A percentile compares a stretch with the other conserved stretches of the same genome.
These are phyloP conservation scores for Pichia eremophila DNA, from an alignment of 805 yeast genomes.

Conservation along the genomic window DNA sequence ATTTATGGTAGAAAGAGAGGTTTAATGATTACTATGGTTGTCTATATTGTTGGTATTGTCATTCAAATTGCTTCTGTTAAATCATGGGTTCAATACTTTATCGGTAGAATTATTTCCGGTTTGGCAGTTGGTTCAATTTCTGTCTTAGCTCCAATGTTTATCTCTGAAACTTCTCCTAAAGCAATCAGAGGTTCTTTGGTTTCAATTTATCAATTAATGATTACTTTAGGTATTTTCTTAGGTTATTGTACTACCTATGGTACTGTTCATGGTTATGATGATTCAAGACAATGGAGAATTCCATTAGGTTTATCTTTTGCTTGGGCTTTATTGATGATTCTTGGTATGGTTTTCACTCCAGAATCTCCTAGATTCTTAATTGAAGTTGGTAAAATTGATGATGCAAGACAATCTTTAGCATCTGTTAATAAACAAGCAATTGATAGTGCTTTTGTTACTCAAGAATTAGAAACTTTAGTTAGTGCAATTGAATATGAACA, in stretches of 20 bases:
- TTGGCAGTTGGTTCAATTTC: conserved; percentile 47
- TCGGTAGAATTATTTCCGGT: conserved; percentile 54
- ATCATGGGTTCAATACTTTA: conserved; percentile 54
- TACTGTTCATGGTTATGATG: conserved; percentile 39
- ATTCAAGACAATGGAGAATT: conserved; percentile 57
- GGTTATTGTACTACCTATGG: conserved; percentile 64
- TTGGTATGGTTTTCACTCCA: conserved; percentile 51
- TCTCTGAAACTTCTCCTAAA: conserved; percentile 64
- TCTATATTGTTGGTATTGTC: conserved; percentile 52
- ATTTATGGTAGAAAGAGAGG: conserved; percentile 51
- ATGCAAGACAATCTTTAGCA: conserved; percentile 47
- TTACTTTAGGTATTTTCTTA: conserved; percentile 60
- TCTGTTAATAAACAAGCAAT: conserved; percentile 45
- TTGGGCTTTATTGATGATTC: conserved; percentile 42
- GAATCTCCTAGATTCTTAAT: conserved; percentile 62
- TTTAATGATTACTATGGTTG: conserved; percentile 40
- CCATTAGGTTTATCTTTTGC: conserved; percentile 45
- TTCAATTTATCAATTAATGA: conserved; percentile 59
- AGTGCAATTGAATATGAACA: conserved; percentile 56
- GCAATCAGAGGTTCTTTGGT: conserved; percentile 64
- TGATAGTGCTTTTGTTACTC: conserved; percentile 46
- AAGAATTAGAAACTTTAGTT: conserved; percentile 44
- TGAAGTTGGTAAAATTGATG: conserved; percentile 38
- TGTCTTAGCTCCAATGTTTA: conserved; percentile 47
- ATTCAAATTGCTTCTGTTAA: conserved; percentile 47